Evolutionary conservation across 148 eudicot species (phyloP), one percentile per base, ranked within the genome.

Genomic region (Arbutus unedo): DNA sequence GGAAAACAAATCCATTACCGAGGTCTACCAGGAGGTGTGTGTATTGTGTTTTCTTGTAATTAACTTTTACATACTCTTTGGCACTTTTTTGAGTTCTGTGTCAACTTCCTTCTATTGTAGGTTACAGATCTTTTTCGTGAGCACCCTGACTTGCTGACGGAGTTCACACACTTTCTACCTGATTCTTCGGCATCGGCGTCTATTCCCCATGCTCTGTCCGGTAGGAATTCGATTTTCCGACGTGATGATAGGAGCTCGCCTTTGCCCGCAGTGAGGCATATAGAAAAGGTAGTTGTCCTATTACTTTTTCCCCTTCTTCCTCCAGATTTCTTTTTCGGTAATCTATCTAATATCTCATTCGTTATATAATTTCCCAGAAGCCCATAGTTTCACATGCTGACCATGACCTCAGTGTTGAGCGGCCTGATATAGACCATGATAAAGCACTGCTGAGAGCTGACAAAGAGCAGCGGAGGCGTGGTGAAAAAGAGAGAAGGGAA

Each of bases 11-110:
- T 75, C 90, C 71, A 84, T 91, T 59, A 70, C 76, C 19, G 92
- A 92, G 83, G 95, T 92, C 85, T 89, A 89, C 77, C 81, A 85
- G 50, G 93, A 92, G 95, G 95, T 90, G 71, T 51, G 90, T 85
- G 82, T 23, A 21, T 81, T 38, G 56, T 44, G 49, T 68, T 67
- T 82, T 66, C 62, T 71, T 57, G 8, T 82, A 31, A 45, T 79
- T 71, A n/a, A 25, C 75, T 66, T 48, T 11, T 18, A 19, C 70
- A 3, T 79, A 68, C 9, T 51, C 13, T 67, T 56, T 68, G 15
- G 59, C 50, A 13, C 53, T 55, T 56, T 56, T 43, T 51, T 66
- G 64, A 31, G 66, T 64, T 48, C 31, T 16, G 48, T 48, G 7
- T 55, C 19, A 50, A 54, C 48, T 79, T 81, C 73, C 31, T 47